A percentile compares a stretch with the other conserved stretches of the same genome.
Evolutionary conservation across 805 yeast species (phyloP).

Genomic region (Kodamaea sagamina): DNA sequence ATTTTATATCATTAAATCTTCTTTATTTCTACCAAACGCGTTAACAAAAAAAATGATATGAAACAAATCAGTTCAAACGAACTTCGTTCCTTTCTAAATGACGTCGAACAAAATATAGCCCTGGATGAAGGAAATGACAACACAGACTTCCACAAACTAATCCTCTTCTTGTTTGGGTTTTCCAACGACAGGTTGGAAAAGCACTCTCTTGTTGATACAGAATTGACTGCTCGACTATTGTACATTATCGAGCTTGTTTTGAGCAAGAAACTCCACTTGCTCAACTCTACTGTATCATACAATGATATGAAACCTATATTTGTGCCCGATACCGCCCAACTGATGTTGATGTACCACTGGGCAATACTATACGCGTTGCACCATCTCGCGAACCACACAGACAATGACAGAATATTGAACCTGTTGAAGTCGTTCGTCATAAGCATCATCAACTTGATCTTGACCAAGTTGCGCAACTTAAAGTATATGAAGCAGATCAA

Average conservation of each 20-base stretch:
- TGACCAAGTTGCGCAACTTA: constrained; percentile 31
- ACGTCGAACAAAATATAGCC: constrained; percentile 33
- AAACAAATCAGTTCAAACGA: constrained; percentile 28
- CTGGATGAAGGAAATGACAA: constrained; percentile 22
- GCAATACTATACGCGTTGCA: constrained; percentile 27
- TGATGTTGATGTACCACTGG: constrained; percentile 32
- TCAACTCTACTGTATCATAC: constrained; percentile 21
- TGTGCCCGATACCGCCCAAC: constrained; percentile 11
- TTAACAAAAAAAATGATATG: constrained; percentile 1
- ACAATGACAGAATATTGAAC: constrained; percentile 19
- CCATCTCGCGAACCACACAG: constrained; percentile 25
- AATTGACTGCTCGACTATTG: constrained; percentile 25
- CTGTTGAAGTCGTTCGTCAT: constrained; percentile 36
- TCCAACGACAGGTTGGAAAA: constrained; percentile 26
- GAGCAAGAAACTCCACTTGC: constrained; percentile 29
- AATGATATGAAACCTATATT: constrained; percentile 17
- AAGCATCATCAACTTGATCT: constrained; percentile 31
- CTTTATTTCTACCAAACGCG: too few species aligned
- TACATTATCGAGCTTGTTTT: constrained; percentile 38
- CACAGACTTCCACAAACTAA: constrained; percentile 39
- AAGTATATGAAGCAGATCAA: constrained; percentile 26
- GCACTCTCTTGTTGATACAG: constrained; percentile 5
- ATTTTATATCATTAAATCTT: too few species aligned
- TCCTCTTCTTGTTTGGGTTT: constrained; percentile 36
- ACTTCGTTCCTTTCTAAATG: constrained; percentile 34